These are phyloP conservation scores for Lagenidium giganteum DNA, from an alignment of 352 stramenopile species.

Conservation along the genomic window DNA sequence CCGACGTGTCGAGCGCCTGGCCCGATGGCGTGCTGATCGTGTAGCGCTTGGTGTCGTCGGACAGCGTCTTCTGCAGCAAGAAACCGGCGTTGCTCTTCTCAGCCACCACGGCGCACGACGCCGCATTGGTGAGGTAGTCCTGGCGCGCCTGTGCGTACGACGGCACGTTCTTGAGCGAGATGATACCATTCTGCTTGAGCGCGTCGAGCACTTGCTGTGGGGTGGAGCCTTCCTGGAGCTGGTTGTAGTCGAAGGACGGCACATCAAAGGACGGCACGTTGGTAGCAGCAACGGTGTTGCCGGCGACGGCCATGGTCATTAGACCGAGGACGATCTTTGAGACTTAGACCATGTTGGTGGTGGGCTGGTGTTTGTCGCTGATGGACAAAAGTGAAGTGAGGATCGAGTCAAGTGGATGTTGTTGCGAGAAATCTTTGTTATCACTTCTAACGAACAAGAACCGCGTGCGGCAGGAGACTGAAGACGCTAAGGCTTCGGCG, in stretches of 20 bases:
- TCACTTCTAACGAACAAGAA: too few relatives aligned
- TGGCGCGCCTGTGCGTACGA: constrained; percentile 28
- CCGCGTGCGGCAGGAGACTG: too few relatives aligned
- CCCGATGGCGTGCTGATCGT: constrained; percentile 35
- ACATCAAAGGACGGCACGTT: constrained; percentile 19
- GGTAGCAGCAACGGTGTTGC: constrained; percentile 10
- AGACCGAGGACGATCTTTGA: too few relatives aligned
- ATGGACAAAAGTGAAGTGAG: too few relatives aligned
- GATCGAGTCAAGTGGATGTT: too few relatives aligned
- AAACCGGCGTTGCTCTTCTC: constrained; percentile 8
- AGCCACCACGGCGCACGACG: constrained; percentile 27
- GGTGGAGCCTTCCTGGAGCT: constrained; percentile 9
- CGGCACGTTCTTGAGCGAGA: constrained; percentile 41
- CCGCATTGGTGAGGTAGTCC: constrained; percentile 29
- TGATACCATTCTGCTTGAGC: constrained; percentile 33
- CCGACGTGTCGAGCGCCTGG: constrained; percentile 17
- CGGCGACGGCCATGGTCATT: constrained; percentile 7
- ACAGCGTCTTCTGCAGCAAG: constrained; percentile 23
- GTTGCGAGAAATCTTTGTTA: too few relatives aligned
- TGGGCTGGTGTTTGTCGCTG: too few relatives aligned
- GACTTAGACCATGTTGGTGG: too few relatives aligned
- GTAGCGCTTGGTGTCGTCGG: constrained; percentile 36
- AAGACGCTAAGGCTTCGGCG: too few relatives aligned
- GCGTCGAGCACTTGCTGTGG: constrained; percentile 23
- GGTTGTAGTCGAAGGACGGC: constrained; percentile 28